These are phyloP conservation scores for Dillenia suffruticosa DNA, from an alignment of 164 flowering plant genomes.

Conservation along the genomic window DNA sequence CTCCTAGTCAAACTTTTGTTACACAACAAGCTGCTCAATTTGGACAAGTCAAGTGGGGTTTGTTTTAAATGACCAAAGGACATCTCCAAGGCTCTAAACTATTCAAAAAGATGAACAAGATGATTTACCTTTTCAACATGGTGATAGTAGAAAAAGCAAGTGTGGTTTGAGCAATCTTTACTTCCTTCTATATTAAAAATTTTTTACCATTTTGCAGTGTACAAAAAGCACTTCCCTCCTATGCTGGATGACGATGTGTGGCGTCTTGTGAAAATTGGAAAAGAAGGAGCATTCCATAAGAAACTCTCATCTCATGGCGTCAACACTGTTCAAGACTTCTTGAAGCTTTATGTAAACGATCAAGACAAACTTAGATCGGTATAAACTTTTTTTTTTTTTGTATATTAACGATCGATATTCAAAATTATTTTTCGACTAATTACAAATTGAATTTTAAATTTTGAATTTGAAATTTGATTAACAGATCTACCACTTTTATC, in stretches of 20 bases:
- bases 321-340: conserved; percentile 63
- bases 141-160: no score
- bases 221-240: conserved; percentile 86
- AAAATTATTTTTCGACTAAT: not conserved
- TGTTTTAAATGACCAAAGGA: no score
- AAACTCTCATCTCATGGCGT: conserved; percentile 36
- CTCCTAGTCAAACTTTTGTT: no score
- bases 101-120: no score
- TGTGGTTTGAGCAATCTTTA: no score
- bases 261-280: conserved; percentile 81
- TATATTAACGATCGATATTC: no score
- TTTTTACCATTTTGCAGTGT: conserved; percentile 33
- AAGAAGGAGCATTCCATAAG: conserved; percentile 70
- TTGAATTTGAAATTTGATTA: not conserved
- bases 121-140: no score
- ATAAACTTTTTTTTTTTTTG: not conserved
- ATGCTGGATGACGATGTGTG: conserved; percentile 66
- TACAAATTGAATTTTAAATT: not conserved
- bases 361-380: conserved; percentile 44
- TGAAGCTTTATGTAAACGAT: conserved; percentile 40
- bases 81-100: no score
- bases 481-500: not conserved
- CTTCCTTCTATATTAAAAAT: no score
- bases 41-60: no score
- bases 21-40: no score